phyloP scores from a whole-genome alignment of 176 grass and related monocot species.

The Lolium perenne region DNA sequence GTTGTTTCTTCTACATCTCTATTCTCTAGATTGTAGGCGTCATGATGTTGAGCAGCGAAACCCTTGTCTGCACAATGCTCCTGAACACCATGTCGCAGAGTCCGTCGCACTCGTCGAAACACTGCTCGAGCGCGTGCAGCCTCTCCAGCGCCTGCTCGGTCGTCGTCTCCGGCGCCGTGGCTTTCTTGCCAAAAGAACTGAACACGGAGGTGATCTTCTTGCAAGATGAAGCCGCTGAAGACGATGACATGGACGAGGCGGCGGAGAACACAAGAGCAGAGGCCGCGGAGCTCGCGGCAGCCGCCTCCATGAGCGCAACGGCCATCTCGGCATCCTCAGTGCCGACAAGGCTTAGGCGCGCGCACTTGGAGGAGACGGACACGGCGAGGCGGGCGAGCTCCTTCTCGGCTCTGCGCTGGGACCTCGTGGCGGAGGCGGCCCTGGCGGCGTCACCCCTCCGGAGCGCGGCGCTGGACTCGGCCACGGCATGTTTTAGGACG shows the following conservation, averaged over 20 bases:
- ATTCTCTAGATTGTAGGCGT: conserved; percentile 51
- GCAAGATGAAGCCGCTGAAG: neutral
- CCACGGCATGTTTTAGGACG: conserved; percentile 21
- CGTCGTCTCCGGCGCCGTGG: conserved; percentile 1
- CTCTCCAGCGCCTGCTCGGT: neutral
- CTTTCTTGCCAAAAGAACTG: conserved; percentile 28
- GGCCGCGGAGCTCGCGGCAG: neutral
- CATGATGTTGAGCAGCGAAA: conserved; percentile 66
- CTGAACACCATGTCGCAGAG: conserved; percentile 49
- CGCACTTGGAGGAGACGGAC: neutral
- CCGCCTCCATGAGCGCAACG: conserved; percentile 38
- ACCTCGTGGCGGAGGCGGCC: neutral
- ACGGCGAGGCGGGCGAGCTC: conserved; percentile 35
- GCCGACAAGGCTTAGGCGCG: neutral
- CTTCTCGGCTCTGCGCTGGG: conserved; percentile 42
- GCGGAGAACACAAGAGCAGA: conserved; percentile 44
- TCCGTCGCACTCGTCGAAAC: conserved; percentile 40
- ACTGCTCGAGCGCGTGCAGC: conserved; percentile 34
- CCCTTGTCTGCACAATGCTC: conserved; percentile 50
- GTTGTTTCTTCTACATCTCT: neutral
- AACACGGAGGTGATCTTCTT: conserved; percentile 14
- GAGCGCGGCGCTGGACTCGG: conserved; percentile 36
- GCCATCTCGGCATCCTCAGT: conserved; percentile 41
- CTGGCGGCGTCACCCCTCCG: conserved; percentile 33
- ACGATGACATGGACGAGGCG: neutral